Base-by-base conservation (phyloP, 139 green algal species). In the Closterium sp. region DNA sequence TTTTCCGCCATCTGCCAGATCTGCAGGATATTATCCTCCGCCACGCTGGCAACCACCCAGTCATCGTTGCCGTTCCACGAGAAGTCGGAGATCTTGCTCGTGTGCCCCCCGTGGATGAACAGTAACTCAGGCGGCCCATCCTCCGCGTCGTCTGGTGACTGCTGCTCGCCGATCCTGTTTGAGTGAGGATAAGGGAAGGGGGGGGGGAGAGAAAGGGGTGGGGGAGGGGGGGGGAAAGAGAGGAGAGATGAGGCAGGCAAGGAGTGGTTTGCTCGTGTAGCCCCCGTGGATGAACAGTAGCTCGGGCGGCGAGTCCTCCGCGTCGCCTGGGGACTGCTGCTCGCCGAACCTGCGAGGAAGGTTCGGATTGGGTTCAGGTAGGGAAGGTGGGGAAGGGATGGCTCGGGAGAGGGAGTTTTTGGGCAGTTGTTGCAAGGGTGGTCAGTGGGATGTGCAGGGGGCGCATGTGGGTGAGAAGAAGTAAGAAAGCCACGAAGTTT, bases 21-120 rank as follows among this genome's bases (percentile, higher is more conserved):
- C 96, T 99, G 98, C 94, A 99, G 94, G 86, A 99, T 99, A 96
- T 99, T 99, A 95, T 99, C 98, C 94, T 99, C 98, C 10, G 98
- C 98, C 84, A 99, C 97, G 64, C 95, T 97, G 5, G 98, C 96
- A 30, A 98, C 87, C 85, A 99, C 97, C 98, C 98, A 99, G 89
- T 99, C 97, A 33, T 94, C 89, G 89, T 96, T 95, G n/a, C 88
- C 66, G 92, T 99, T 99, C 97, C 97, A 99, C 1, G 97, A 94
- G 92, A 99, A 98, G 95, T 99, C 98, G 10, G 95, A 98, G 83
- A 96, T 95, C 90, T 96, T 96, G 35, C 87, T 93, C 12, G 95
- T 96, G 93, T 96, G 95, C 6, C 95, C 95, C 34, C 95, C 95
- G 84, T 96, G 95, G 84, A 96, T 95, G 93, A 96, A 96, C 1